Evolutionary conservation across 2,329 filamentous ascomycete species (phyloP).

Genomic region (Karstenula rhodostoma): DNA sequence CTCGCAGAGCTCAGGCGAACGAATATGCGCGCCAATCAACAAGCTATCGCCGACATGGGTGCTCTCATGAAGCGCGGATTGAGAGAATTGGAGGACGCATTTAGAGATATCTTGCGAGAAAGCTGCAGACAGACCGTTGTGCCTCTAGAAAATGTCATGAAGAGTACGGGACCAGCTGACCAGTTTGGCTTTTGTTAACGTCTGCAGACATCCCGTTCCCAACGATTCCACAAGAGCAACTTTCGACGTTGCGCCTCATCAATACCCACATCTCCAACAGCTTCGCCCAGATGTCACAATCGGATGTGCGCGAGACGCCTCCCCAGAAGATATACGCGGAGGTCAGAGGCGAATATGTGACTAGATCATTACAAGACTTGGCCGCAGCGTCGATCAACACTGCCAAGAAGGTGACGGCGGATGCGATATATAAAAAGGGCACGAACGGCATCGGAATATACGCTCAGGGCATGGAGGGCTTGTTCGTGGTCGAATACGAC

Average conservation of each 20-base stretch:
- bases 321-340: constrained; percentile 86
- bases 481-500: constrained; percentile 88
- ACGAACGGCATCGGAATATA: constrained; percentile 94
- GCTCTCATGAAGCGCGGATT: constrained; percentile 81
- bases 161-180: constrained; percentile 62
- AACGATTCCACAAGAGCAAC: constrained; percentile 76
- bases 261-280: constrained; percentile 77
- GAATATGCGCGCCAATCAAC: constrained; percentile 91
- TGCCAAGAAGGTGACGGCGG: constrained; percentile 75
- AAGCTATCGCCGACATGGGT: constrained; percentile 81
- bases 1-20: constrained; percentile 83
- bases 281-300: constrained; percentile 58
- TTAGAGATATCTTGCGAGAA: constrained; percentile 79
- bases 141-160: constrained; percentile 90
- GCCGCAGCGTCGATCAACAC: constrained; percentile 83
- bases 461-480: constrained; percentile 83
- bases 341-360: constrained; percentile 85
- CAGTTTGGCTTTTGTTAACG: constrained; percentile 20
- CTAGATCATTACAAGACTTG: constrained; percentile 81
- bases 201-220: constrained; percentile 75
- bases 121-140: constrained; percentile 79
- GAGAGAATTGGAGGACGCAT: constrained; percentile 82
- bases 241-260: constrained; percentile 79
- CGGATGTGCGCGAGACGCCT: constrained; percentile 65
- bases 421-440: constrained; percentile 85